These are phyloP conservation scores for Rhodotorula sp. DNA, from an alignment of 1,284 basidiomycete genomes.

Conservation along the genomic window DNA sequence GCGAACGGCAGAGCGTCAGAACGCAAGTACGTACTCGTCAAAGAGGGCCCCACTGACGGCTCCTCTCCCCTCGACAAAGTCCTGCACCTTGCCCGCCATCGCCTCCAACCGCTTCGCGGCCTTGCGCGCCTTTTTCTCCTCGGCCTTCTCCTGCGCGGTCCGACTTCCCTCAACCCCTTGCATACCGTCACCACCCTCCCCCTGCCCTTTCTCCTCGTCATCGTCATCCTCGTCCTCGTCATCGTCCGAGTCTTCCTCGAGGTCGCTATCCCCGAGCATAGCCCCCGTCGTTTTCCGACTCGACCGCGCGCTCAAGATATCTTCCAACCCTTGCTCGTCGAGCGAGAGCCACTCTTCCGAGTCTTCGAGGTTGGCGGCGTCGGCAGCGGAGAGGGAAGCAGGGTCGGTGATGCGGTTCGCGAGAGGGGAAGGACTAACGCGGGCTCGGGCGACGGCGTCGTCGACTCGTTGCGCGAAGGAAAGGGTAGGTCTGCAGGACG, in stretches of 20 bases:
- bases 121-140: slow-evolving; percentile 46
- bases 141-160: slow-evolving; percentile 21
- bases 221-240: slow-evolving; percentile 35
- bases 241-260: slow-evolving; percentile 42
- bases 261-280: slow-evolving; percentile 32
- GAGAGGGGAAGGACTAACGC: slow-evolving; percentile 2
- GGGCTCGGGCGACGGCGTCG: slow-evolving; percentile 55
- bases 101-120: slow-evolving; percentile 69
- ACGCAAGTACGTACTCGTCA: slow-evolving; percentile 65
- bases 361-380: slow-evolving; percentile 55
- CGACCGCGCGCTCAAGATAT: slow-evolving; percentile 52
- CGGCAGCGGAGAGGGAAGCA: background rate
- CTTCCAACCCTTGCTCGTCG: slow-evolving; percentile 64
- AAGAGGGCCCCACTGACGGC: slow-evolving; percentile 81
- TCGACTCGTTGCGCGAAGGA: slow-evolving; percentile 71
- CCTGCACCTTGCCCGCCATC: slow-evolving; percentile 77
- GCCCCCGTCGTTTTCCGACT: slow-evolving; percentile 3
- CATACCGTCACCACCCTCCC: slow-evolving; percentile 54
- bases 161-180: slow-evolving; percentile 50
- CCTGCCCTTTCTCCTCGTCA: slow-evolving; percentile 42
- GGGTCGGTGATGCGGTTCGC: slow-evolving; percentile 1
- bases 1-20: background rate
- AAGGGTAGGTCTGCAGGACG: slow-evolving; percentile 41
- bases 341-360: slow-evolving; percentile 70
- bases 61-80: slow-evolving; percentile 82